These are phyloP conservation scores for Salix viminalis DNA, from an alignment of 345 rosid genomes.

Conservation along the genomic window DNA sequence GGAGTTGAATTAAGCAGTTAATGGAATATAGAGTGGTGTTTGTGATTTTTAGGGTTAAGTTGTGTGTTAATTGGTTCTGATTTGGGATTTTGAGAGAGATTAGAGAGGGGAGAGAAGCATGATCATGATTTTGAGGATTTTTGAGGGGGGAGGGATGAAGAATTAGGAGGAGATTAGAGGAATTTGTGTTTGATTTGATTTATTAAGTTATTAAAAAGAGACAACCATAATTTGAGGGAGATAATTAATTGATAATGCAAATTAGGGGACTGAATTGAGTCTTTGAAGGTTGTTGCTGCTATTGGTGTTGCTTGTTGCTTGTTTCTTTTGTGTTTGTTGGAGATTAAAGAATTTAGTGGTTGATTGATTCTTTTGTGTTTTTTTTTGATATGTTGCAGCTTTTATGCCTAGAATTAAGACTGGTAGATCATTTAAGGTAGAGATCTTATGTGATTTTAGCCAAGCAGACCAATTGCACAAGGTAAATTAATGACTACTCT, in stretches of 20 bases:
- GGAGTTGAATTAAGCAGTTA: background rate
- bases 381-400: conserved; percentile 49
- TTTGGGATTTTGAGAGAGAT: background rate
- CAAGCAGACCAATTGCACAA: conserved; percentile 57
- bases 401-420: conserved; percentile 76
- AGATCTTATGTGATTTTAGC: conserved; percentile 68
- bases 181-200: background rate
- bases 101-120: background rate
- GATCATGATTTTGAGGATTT: background rate
- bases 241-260: background rate
- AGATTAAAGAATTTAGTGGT: background rate
- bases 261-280: background rate
- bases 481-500: conserved; percentile 28
- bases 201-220: background rate
- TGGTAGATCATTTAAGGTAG: conserved; percentile 62
- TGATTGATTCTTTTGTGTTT: background rate
- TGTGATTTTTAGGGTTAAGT: background rate
- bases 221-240: background rate
- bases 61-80: background rate
- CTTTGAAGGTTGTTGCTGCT: background rate
- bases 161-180: background rate
- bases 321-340: background rate
- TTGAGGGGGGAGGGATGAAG: too few relatives aligned
- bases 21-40: background rate
- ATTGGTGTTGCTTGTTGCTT: background rate